Evolutionary conservation across 2,329 filamentous ascomycete species (phyloP).

Genomic region (Nannizzia gypsea): DNA sequence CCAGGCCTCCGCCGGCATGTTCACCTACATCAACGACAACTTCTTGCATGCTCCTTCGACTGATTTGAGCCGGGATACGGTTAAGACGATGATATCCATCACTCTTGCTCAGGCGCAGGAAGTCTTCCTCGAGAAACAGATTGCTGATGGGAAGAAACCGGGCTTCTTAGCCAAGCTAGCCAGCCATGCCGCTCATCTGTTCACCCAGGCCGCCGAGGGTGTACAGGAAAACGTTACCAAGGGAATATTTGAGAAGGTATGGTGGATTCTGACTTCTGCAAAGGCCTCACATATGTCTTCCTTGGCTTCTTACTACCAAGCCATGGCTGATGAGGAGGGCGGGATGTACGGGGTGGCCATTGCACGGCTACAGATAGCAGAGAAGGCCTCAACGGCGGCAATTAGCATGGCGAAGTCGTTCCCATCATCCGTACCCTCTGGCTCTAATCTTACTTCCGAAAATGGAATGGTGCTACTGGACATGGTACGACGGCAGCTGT

Average conservation of each 20-base stretch:
- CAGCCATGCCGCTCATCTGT: constrained; percentile 79
- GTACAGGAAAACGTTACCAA: constrained; percentile 86
- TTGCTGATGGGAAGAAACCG: constrained; percentile 83
- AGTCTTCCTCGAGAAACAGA: constrained; percentile 93
- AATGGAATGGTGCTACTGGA: constrained; percentile 63
- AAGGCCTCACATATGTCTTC: constrained; percentile 78
- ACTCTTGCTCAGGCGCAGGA: constrained; percentile 95
- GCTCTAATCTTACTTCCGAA: constrained; percentile 72
- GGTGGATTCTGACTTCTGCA: constrained; percentile 58
- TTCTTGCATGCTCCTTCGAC: constrained; percentile 93
- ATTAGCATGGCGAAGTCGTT: constrained; percentile 65
- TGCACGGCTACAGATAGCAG: constrained; percentile 68
- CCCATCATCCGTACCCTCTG: constrained; percentile 64
- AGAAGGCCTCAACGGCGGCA: constrained; percentile 66
- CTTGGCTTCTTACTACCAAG: constrained; percentile 86
- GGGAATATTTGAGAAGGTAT: constrained; percentile 87
- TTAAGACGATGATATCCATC: constrained; percentile 84
- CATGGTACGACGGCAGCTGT: constrained; percentile 68
- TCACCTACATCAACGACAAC: constrained; percentile 99
- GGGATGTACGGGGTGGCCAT: constrained; percentile 79
- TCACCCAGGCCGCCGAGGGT: constrained; percentile 75
- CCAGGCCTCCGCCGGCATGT: constrained; percentile 97
- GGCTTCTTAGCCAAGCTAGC: constrained; percentile 85
- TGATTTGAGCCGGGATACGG: constrained; percentile 89
- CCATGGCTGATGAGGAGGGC: constrained; percentile 76